phyloP scores from a whole-genome alignment of 306 rosid genomes.

The Cicer cuneatum region DNA sequence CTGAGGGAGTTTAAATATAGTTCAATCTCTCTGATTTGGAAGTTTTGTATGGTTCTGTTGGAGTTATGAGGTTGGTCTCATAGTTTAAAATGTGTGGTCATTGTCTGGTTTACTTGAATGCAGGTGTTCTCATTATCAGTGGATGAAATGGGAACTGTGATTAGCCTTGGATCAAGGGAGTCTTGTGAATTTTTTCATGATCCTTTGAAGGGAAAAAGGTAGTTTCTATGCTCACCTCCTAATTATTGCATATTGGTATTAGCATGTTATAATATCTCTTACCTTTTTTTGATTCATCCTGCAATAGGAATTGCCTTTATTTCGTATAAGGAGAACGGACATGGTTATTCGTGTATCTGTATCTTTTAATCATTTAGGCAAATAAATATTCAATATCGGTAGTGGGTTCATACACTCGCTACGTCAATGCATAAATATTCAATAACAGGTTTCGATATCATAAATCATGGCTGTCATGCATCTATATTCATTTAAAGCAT shows the following conservation, averaged over 20 bases:
- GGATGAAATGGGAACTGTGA: constrained; percentile 78
- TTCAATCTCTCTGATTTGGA: background rate
- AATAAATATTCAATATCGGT: background rate
- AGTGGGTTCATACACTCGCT: constrained; percentile 1
- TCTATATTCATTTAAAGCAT: background rate
- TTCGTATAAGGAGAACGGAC: background rate
- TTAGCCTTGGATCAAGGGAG: constrained; percentile 73
- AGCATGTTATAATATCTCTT: background rate
- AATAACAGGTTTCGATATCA: background rate
- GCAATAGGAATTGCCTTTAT: background rate
- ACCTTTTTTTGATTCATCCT: constrained; percentile 31
- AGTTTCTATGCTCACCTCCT: constrained; percentile 32
- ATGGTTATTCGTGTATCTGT: background rate
- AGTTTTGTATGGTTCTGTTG: constrained; percentile 36
- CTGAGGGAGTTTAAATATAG: background rate
- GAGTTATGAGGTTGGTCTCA: constrained; percentile 4
- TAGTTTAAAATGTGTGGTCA: constrained; percentile 26
- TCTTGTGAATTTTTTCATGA: constrained; percentile 82
- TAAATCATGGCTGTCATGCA: constrained; percentile 12
- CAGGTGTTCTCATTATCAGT: constrained; percentile 65
- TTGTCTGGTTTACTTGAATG: constrained; percentile 49
- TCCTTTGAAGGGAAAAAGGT: constrained; percentile 78
- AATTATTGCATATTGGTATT: constrained; percentile 4
- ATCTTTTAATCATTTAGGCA: background rate
- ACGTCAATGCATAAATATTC: constrained; percentile 15